Evolutionary conservation across 176 grass and related monocot species (phyloP), one percentile per base, ranked within the genome.

Genomic region (Triticum dicoccoides): DNA sequence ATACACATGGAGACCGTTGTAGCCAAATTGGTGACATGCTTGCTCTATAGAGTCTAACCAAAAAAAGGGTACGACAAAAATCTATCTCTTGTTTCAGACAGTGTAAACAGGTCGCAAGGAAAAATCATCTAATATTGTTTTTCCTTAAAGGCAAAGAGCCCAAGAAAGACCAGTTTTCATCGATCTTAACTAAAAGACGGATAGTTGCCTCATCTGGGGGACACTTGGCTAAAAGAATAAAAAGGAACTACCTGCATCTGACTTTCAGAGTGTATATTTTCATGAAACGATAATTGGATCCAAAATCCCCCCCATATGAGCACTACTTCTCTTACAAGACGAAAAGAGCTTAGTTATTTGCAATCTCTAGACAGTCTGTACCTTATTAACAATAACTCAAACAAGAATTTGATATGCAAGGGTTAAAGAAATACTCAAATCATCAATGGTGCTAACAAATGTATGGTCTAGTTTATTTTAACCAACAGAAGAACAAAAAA

Each of bases 331-430:
- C 77, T 96, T 99, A 47, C 80, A 90, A 9, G 94, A 94, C 69
- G 94, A 93, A 81, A 96, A 99, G 41, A 99, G 82, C 89, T 94
- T 99, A 80, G 94, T 93, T 76, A 96, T 42, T 90, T 69, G 92
- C 94, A 92, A 99, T 93, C 86, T 99, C 97, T 77, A 90, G 92
- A 82, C 97, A 89, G 85, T 96, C 91, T 77, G 35, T 61, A 74
- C 94, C 94, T 94, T 96, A 78, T 86, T 65, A 90, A 76, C 44
- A 65, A 84, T 54, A 71, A 87, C 77, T 44, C 59, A 77, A 62
- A 64, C 5, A 61, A 47, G 61, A 88, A 34, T 88, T 38, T 81
- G 49, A 68, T 29, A 17, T 71, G 64, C 37, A 74, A 25, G 52
- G 12, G 14, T 82, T 11, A 62, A 11, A 84, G 77, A 32, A 81